These are phyloP conservation scores for Themeda triandra DNA, from an alignment of 176 grass and related monocot genomes.

Conservation along the genomic window DNA sequence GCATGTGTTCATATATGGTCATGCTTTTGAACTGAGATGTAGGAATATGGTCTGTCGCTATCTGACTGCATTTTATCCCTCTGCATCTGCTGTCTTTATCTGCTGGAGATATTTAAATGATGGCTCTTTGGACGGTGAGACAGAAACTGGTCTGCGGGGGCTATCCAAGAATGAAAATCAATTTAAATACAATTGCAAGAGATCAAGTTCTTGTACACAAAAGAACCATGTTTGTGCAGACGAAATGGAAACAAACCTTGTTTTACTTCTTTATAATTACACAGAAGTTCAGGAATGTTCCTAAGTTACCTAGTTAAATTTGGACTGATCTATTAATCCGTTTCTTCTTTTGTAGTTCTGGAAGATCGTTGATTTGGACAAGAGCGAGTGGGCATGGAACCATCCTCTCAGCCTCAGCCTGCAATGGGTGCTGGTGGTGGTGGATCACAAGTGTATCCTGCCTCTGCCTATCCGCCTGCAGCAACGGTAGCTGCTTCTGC, in stretches of 20 bases:
- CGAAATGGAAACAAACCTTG: not conserved
- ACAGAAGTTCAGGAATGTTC: not conserved
- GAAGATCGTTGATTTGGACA: conserved; percentile 7
- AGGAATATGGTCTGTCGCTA: not conserved
- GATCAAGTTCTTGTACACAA: not conserved
- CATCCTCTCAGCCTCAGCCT: conserved; percentile 42
- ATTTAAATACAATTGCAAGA: not conserved
- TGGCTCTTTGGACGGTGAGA: not conserved
- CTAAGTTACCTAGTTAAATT: not conserved
- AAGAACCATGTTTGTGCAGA: not conserved
- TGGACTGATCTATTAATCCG: not conserved
- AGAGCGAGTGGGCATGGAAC: conserved; percentile 41
- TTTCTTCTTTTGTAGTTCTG: conserved; percentile 22
- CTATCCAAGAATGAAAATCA: not conserved
- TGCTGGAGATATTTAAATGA: not conserved
- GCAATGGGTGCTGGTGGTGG: no score
- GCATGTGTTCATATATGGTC: no score
- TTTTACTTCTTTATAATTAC: not conserved
- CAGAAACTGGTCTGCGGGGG: not conserved
- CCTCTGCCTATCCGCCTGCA: conserved; percentile 30
- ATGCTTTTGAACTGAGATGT: not conserved
- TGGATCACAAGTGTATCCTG: conserved; percentile 48
- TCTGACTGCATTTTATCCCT: not conserved
- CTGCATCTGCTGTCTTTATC: not conserved
- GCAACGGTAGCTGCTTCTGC: conserved; percentile 17